Base-by-base conservation (phyloP, 805 yeast genomes). In the Sporopachydermia lactativora region DNA sequence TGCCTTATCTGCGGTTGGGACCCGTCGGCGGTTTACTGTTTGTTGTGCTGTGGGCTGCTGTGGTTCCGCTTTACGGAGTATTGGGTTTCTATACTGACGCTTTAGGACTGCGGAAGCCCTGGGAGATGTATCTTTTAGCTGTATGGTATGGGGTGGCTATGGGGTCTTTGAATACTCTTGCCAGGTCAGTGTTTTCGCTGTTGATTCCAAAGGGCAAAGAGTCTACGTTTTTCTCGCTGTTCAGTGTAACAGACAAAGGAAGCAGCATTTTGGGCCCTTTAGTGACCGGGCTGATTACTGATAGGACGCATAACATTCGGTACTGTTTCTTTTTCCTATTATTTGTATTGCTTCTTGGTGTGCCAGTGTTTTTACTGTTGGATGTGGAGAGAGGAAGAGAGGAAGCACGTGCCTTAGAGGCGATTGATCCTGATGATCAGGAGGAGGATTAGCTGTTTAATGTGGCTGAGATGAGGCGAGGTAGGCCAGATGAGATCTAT, bases 171-270 rank as follows among this genome's bases (percentile, higher is more conserved):
- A 69, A 81, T 5, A 77, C 89, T 0, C 65, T 77, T 1, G 71
- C 85, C 18, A 65, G 92, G 38, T 75, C 86, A 1, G 61, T 79
- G 3, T 81, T 74, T 54, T 69, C 82, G 19, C 55, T 78, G 52
- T 65, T 81, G 41, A 78, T 81, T 36, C 94, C 94, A 15, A 65
- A 61, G 37, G 92, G 92, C 4, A 75, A 72, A 49, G 94, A 82
- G 52, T 73, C 80, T 3, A 73, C 79, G 4, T 81, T 81, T 52
- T 81, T 82, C 58, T 78, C 89, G 11, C 60, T 81, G 36, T 82
- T 76, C 56, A 71, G 82, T 35, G 75, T 81, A 34, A 82, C 94
- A 1, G 92, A 81, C 55, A 81, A 82, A 52, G 89, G 92, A 2
- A 76, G 84, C 3, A 75, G 84, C 0, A 71, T 81, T 3, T 47